A percentile compares a stretch with the other conserved stretches of the same genome.
Conservation (phyloP, 2,329 filamentous ascomycete genomes). For the Pseudopyricularia cyperi region DNA sequence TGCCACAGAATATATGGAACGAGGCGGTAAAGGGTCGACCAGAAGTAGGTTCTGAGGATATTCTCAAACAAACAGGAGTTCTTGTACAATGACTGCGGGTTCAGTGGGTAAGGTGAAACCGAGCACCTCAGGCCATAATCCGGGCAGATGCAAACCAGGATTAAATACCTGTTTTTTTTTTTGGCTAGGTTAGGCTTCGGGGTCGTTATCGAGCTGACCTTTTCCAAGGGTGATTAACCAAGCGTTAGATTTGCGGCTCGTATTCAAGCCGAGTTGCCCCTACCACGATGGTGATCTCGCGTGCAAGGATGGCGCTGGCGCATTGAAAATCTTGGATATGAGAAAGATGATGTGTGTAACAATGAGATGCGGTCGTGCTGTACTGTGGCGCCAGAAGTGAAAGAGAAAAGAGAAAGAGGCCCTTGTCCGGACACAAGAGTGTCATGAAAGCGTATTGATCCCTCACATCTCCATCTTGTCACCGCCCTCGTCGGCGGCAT, state of each 20-base stretch:
- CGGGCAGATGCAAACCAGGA: too few relatives aligned
- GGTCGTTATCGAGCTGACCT: too few relatives aligned
- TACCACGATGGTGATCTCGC: too few relatives aligned
- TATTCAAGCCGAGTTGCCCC: too few relatives aligned
- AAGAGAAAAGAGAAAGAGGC: neutral
- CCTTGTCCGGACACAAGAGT: neutral
- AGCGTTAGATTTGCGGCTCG: too few relatives aligned
- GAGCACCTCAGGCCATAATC: neutral
- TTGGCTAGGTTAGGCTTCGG: too few relatives aligned
- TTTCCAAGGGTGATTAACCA: too few relatives aligned
- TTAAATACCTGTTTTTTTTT: too few relatives aligned
- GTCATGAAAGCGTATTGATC: neutral
- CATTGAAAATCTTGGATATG: too few relatives aligned
- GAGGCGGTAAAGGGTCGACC: constrained; percentile 52
- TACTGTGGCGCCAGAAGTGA: neutral
- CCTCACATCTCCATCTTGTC: constrained; percentile 28
- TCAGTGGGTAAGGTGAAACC: neutral
- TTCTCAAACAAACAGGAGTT: constrained; percentile 41
- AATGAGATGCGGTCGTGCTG: neutral
- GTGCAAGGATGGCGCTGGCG: too few relatives aligned
- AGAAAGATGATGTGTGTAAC: neutral
- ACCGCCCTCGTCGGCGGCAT: constrained; percentile 18
- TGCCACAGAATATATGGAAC: constrained; percentile 55
- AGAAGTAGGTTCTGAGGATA: constrained; percentile 49
- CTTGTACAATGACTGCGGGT: constrained; percentile 6